These are phyloP conservation scores for Hanseniaspora mollemarum DNA, from an alignment of 805 yeast genomes.

Conservation along the genomic window DNA sequence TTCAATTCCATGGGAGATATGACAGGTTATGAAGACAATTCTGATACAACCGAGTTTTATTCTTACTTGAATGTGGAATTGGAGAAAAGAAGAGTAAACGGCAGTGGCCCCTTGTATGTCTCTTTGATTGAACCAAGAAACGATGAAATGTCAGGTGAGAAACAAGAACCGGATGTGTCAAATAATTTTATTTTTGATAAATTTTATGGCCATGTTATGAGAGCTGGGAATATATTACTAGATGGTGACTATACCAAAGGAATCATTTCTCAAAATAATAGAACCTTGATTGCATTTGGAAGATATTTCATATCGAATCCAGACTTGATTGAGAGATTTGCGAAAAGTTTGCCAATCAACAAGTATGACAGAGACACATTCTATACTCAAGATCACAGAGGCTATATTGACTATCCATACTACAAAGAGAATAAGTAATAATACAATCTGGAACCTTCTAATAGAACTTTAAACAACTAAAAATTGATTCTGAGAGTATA, in stretches of 20 bases:
- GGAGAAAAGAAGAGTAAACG: conserved; percentile 31
- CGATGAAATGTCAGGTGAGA: conserved; percentile 17
- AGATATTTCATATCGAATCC: conserved; percentile 46
- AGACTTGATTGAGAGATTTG: conserved; percentile 38
- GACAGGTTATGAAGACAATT: conserved; percentile 33
- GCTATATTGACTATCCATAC: conserved; percentile 37
- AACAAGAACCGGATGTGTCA: conserved; percentile 25
- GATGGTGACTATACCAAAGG: conserved; percentile 24
- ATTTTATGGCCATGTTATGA: conserved; percentile 37
- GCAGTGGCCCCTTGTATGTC: conserved; percentile 19
- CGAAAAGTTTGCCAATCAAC: conserved; percentile 33
- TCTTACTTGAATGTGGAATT: conserved; percentile 35
- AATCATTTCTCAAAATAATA: conserved; percentile 30
- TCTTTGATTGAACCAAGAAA: conserved; percentile 37
- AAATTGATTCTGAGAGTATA: too few species aligned
- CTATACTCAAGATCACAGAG: conserved; percentile 32
- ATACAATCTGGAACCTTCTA: too few species aligned
- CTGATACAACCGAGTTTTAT: conserved; percentile 33
- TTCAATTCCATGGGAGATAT: conserved; percentile 32
- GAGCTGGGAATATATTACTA: conserved; percentile 32
- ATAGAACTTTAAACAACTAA: too few species aligned
- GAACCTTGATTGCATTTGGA: conserved; percentile 39
- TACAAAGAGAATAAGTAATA: too few species aligned
- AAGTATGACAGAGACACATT: conserved; percentile 41
- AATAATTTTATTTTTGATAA: conserved; percentile 33